Base-by-base conservation (phyloP, 1,284 basidiomycete species). In the Trametes sp. region DNA sequence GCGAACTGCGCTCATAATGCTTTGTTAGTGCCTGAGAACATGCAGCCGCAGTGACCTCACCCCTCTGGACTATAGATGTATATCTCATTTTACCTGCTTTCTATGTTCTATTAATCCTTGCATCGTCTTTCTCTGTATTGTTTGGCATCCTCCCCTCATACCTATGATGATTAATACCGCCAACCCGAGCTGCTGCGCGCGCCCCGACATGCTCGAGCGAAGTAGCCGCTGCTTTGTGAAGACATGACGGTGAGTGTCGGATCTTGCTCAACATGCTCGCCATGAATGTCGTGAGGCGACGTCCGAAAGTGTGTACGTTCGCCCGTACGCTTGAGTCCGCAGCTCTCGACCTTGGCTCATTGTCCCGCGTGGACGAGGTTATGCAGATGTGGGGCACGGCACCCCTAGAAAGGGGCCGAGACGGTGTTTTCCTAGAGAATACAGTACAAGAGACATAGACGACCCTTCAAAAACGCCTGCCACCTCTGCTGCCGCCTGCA, bases 21-120 rank as follows among this genome's bases (percentile, higher is more conserved):
- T 16, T 46, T n/a, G 29, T 2, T 53, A 77, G 76, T 78, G 68
- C 77, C 77, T 29, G 77, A 77, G 69, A 69, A 72, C 59, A 73
- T 77, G 72, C 74, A 73, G 64, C 68, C 73, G 60, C 72, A 71
- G 33, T 70, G 63, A 70, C 13, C 54, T 26, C 26, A n/a, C 54
- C 24, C 51, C 54, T 50, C 58, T 57, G 73, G 71, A 71, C 65
- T 54, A 36, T 72, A 72, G 71, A 72, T 74, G 70, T 73, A 73
- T 59, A 62, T 61, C 57, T 56, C 65, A 62, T 61, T 58, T 55
- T 60, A 62, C 59, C 54, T 16, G 54, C 62, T 66, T 53, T 63
- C 56, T 66, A 59, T 71, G 64, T 63, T 70, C 59, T 62, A 63
- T 62, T 69, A 69, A 61, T 64, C 57, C 36, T 48, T 29, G 51